Base-by-base conservation (phyloP, 352 stramenopile genomes). In the Ochromonadaceae sp. region DNA sequence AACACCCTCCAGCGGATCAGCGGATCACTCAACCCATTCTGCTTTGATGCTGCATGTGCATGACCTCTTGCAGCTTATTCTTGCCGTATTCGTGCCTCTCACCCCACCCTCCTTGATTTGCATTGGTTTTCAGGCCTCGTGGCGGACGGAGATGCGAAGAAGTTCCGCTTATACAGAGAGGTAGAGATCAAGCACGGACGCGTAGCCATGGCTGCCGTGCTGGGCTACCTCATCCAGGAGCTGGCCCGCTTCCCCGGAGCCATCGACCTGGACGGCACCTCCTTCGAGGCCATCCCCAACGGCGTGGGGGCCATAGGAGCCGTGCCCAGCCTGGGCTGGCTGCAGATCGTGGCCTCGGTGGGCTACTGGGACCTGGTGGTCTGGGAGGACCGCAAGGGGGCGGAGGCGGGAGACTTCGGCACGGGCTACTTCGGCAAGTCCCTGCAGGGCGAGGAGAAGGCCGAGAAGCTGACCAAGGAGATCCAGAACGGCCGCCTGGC, bases 221-320 rank as follows among this genome's bases (percentile, higher is more conserved):
- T 49, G 32, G 63, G 63, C 25, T 69, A 69, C 56, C 52, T 69
- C 56, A 39, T 67, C 32, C 66, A 59, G 10, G 59, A 70, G 41
- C 48, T 63, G 48, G 58, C 40, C 47, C 32, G 66, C 35, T 66
- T 72, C 25, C 67, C 67, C 26, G 69, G 69, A 26, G 74, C 66
- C 57, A 40, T 80, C 34, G 70, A 59, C 15, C 59, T 67, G 22
- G 72, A 70, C 17, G 50, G 43, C 15, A 65, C 72, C 44, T 71
- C 75, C 34, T 78, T 78, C 48, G 38, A 41, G 1, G 68, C 75
- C 55, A 60, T 78, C 34, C 74, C 74, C 26, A 82, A 77, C 63
- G 72, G 72, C 42, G 68, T 76, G 49, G 74, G 36, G 25, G 63
- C 70, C 25, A 67, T 78, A 40, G 67, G 73, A 41, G 63, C 67